Evolutionary conservation across 331 rosid genomes (phyloP), one percentile per base, ranked within the genome.

Genomic region (Quercus lobata): DNA sequence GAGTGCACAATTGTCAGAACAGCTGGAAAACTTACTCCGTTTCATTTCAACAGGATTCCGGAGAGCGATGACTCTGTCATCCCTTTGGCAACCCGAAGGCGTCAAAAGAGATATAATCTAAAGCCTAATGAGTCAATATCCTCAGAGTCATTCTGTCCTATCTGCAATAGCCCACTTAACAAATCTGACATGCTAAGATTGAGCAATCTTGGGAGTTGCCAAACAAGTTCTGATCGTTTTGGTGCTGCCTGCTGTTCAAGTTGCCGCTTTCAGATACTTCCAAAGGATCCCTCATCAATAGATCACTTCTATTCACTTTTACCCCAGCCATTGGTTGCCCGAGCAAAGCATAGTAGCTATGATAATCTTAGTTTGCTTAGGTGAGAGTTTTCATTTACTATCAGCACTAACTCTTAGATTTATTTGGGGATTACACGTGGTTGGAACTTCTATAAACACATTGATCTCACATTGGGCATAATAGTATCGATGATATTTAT

Each of bases 231-330:
- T 30, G 83, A 78, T 52, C 19, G 63, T 66, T 90, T 89, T 76
- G 34, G 63, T 35, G 76, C 77, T 57, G 77, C 83, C 34, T 90
- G 91, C 91, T 94, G 97, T 87, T 91, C 89, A 4, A 91, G 97
- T 90, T 94, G 97, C 87, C 86, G 56, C 77, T 94, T 89, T 84
- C 98, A 94, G 88, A 90, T 94, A 86, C 96, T 92, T 85, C 97
- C 98, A 19, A 84, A 83, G 69, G 97, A 87, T 80, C 82, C 88
- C 46, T 25, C 14, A 1, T 75, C 83, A 46, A 54, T 85, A 76
- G 92, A 89, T 62, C 83, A 84, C 58, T 91, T 94, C 80, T 79
- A 65, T 76, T 34, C 74, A 8, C 85, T 83, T 81, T 84, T 90
- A 32, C 98, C 97, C 29, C 87, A 71, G 70, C 77, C 83, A 37